These are phyloP conservation scores for Boletus austroedulis DNA, from an alignment of 1,284 basidiomycete genomes.

Conservation along the genomic window DNA sequence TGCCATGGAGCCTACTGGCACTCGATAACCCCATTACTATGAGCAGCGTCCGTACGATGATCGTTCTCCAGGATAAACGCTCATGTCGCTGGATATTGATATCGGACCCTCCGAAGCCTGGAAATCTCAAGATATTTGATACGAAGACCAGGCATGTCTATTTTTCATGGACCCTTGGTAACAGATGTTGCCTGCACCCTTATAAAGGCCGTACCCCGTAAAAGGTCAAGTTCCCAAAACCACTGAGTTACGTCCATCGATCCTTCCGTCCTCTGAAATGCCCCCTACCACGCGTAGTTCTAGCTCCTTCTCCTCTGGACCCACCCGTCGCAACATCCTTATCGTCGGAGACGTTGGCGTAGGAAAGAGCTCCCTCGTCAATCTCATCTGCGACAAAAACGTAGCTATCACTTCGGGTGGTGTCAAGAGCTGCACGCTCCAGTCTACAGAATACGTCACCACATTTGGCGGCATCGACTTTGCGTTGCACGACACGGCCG, in stretches of 20 bases:
- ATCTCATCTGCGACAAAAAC: conserved; percentile 24
- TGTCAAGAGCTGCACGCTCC: conserved; percentile 24
- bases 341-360: too few relatives aligned
- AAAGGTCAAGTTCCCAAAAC: not conserved
- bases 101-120: not conserved
- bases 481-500: conserved; percentile 40
- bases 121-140: conserved; percentile 15
- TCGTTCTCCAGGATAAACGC: conserved; percentile 7
- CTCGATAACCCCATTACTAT: not conserved
- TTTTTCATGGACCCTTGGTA: conserved; percentile 10
- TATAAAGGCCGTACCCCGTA: conserved; percentile 11
- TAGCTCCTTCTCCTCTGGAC: too few relatives aligned
- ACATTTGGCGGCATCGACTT: conserved; percentile 17
- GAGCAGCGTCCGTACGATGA: not conserved
- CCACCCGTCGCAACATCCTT: conserved; percentile 16
- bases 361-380: too few relatives aligned
- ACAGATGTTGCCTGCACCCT: not conserved
- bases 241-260: conserved; percentile 2
- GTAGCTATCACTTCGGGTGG: conserved; percentile 24
- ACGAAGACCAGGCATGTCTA: conserved; percentile 1
- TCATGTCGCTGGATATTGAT: conserved; percentile 11
- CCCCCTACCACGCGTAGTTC: too few relatives aligned
- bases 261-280: not conserved
- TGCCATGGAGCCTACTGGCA: too few relatives aligned
- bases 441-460: conserved; percentile 16